A percentile compares a stretch with the other conserved stretches of the same genome.
phyloP scores from a whole-genome alignment of 371 early-diverging fungal genomes.

The Chytridiales sp. region DNA sequence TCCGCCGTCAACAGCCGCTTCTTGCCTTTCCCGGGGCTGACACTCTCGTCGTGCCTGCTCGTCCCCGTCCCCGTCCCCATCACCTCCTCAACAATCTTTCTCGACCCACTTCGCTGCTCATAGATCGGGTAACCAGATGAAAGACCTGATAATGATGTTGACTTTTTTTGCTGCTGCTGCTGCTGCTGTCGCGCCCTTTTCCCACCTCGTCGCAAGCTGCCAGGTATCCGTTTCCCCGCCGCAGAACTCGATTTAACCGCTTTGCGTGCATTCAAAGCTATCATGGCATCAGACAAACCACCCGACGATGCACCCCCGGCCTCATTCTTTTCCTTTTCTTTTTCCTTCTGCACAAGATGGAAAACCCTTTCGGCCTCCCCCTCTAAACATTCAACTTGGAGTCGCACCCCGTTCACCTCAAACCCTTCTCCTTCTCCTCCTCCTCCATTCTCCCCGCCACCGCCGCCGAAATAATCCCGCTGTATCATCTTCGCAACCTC shows the following conservation, averaged over 20 bases:
- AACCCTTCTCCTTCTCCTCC: constrained; percentile 7
- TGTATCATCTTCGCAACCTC: constrained; percentile 16
- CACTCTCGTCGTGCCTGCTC: too few species aligned
- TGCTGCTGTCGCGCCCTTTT: background rate
- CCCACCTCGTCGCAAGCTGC: background rate
- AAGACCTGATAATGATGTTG: background rate
- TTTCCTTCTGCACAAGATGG: constrained; percentile 15
- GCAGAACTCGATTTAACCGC: constrained; percentile 6
- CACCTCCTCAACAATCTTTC: background rate
- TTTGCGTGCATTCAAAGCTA: constrained; percentile 7
- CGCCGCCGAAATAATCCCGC: constrained; percentile 4
- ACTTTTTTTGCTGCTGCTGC: background rate
- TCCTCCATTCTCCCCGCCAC: constrained; percentile 1
- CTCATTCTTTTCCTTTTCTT: background rate
- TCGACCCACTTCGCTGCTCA: background rate
- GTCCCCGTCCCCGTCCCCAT: too few species aligned
- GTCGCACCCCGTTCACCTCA: background rate
- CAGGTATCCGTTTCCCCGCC: background rate
- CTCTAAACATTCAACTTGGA: too few species aligned
- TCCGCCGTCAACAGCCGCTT: constrained; percentile 7
- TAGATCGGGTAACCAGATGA: too few species aligned
- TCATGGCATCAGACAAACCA: constrained; percentile 5
- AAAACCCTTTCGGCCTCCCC: constrained; percentile 18
- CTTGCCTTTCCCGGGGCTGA: too few species aligned
- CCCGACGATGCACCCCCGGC: too few species aligned